Evolutionary conservation across 169 alveolate genomes (phyloP), one percentile per base, ranked within the genome.

Genomic region (Cryptosporidium ryanae): DNA sequence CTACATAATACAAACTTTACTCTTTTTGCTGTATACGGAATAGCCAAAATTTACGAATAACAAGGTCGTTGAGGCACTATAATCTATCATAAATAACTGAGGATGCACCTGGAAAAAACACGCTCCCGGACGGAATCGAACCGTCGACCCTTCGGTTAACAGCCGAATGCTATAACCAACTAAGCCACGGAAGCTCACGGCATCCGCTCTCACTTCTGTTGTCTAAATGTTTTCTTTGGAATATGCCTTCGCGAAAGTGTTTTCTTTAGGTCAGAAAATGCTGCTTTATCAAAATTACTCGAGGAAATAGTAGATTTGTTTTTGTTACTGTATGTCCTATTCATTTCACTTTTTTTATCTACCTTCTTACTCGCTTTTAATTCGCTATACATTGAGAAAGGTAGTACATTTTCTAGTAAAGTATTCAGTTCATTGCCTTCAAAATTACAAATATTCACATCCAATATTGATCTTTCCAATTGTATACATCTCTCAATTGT

Each of bases 51-150:
- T n/a, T n/a, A n/a, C n/a, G n/a, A n/a, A n/a, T n/a, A n/a, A n/a
- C n/a, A n/a, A n/a, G n/a, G n/a, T n/a, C n/a, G n/a, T n/a, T n/a
- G n/a, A n/a, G n/a, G n/a, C n/a, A n/a, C n/a, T n/a, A n/a, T n/a
- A n/a, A n/a, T n/a, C n/a, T n/a, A n/a, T n/a, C n/a, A n/a, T n/a
- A n/a, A n/a, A n/a, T n/a, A n/a, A 10, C 46, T 6, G 46, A 38
- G 46, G 46, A 2, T n/a, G n/a, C n/a, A n/a, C n/a, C n/a, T n/a
- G n/a, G n/a, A 50, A 29, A 55, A 76, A 76, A 54, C 57, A 57
- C 87, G 87, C 87, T 76, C 87, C 87, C 87, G 87, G 87, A 76
- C 87, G 87, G 87, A 76, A 76, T 76, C 87, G 87, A 76, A 76
- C 87, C 87, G 87, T 76, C 87, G 87, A 76, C 87, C 87, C 87